Base-by-base conservation (phyloP, 2,329 filamentous ascomycete species). In the Ramichloridium luteum region DNA sequence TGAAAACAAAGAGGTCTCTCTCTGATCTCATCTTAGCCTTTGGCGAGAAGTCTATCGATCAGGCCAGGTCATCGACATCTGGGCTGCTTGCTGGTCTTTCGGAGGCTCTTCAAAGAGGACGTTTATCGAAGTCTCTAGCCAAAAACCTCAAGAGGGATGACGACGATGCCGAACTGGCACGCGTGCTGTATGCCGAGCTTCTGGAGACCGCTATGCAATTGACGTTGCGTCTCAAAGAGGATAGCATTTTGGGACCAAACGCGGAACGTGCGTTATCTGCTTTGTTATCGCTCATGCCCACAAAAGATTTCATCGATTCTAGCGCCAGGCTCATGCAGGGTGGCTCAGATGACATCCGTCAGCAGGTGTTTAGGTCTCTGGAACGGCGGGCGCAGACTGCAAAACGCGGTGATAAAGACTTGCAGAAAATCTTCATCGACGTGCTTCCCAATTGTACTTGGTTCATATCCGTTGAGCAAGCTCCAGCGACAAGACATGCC, bases 271-370 rank as follows among this genome's bases (percentile, higher is more conserved):
- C 83, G 1, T 67, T 96, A 28, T 75, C 80, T 12, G 79, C 80
- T 40, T 64, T 93, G n/a, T 68, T 98, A 30, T 79, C 82, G 40
- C 70, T 94, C 5, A 67, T 93, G 25, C 88, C 86, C 0, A 85
- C 88, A 3, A 69, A 75, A 31, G 84, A 94, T 57, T 90, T 96
- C 55, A 75, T 96, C 55, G 82, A 83, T 53, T 81, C 85, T 6
- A 79, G 92, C 25, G 82, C 93, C 51, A 73, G 75, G 16, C 67
- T 98, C 16, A 72, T 96, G 20, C 72, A 81, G 43, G 73, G 78
- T 29, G 74, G 80, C 4, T 77, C 84, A 41, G 69, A 82, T 44
- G 73, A 80, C 29, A 62, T 68, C 30, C 80, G 81, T 2, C 76
- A 80, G 43, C 86, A 82, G 59, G 82, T 85, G 29, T 72, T 88